Evolutionary conservation across 306 rosid genomes (phyloP), one percentile per base, ranked within the genome.

Genomic region (Quercus mongolica): DNA sequence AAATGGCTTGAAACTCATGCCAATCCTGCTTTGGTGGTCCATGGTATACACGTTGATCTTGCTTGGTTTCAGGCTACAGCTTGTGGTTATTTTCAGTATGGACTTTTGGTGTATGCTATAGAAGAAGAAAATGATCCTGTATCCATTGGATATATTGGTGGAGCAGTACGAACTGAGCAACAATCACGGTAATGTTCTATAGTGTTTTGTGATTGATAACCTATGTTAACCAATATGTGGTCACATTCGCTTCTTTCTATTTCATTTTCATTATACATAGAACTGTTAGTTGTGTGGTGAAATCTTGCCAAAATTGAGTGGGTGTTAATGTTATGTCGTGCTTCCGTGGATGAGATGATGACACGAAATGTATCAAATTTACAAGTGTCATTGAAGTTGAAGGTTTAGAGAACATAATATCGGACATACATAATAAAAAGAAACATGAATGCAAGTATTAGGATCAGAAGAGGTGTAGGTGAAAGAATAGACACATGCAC

Each of bases 21-120:
- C 74, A 96, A 96, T 88, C 97, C 96, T 76, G 96, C 93, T 5
- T 81, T 96, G 77, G 89, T 80, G 77, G 84, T 41, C 85, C 90
- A 89, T 81, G 91, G 96, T 76, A 84, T 93, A 49, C 84, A 81
- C 44, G 93, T 93, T 79, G 97, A 91, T 79, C 96, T 96, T 82
- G 98, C 93, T 63, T 88, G 94, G 90, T 93, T 90, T 88, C 98
- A 93, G 88, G 98, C 94, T 63, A 88, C 96, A 56, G 81, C 87
- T 85, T 87, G 87, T 88, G 97, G 97, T 83, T 96, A 91, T 90
- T 89, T 88, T 79, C 97, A 96, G 80, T 96, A 96, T 89, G 99
- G 99, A 78, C 87, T 96, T 31, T 81, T 91, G 80, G 85, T 93
- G 75, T 82, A 83, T 88, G 81, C 98, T 74, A 17, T 85, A 78